Conservation (phyloP, 148 eudicot species). For the Heliamphora exappendiculata region DNA sequence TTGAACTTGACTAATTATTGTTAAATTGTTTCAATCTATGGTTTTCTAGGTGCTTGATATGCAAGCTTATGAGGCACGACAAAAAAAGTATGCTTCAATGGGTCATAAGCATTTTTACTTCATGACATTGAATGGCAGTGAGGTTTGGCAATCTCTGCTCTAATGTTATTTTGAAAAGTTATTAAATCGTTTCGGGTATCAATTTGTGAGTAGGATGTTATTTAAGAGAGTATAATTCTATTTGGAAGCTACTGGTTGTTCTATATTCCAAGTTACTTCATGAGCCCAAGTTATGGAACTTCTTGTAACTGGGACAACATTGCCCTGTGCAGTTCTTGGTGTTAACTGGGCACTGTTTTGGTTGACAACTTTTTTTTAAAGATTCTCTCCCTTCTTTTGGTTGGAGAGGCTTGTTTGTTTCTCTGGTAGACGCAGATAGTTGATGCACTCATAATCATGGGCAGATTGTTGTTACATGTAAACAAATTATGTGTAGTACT, state of each 20-base stretch:
- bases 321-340: neutral
- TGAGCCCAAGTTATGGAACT: neutral
- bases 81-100: constrained; percentile 69
- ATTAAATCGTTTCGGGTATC: neutral
- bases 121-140: constrained; percentile 93
- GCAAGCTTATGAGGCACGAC: constrained; percentile 80
- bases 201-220: neutral
- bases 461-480: neutral
- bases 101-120: constrained; percentile 98
- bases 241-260: neutral
- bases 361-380: neutral
- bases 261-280: neutral
- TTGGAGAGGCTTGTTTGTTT: neutral
- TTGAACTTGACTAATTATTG: constrained; percentile 3
- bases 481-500: neutral
- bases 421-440: neutral
- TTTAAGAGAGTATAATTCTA: neutral
- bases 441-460: neutral
- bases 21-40: constrained; percentile 5
- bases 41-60: constrained; percentile 75
- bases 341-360: neutral
- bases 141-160: constrained; percentile 46
- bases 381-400: neutral
- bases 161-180: constrained; percentile 5
- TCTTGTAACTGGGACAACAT: neutral